A percentile compares a stretch with the other conserved stretches of the same genome.
Conservation (phyloP, 192 early-diverging fungal species). For the Podila clonocystis region DNA sequence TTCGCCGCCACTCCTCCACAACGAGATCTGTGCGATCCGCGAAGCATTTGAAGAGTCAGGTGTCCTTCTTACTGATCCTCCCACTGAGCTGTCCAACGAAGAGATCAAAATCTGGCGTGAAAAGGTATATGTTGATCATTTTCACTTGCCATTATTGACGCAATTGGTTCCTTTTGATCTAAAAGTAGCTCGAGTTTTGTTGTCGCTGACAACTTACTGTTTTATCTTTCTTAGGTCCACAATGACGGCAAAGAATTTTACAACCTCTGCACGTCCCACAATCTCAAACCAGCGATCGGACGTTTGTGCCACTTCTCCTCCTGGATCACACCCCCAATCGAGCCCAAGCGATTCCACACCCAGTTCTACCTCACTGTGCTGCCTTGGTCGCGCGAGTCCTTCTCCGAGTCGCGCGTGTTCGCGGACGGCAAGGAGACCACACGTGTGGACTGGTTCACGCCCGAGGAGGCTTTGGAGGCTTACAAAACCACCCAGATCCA, state of each 20-base stretch:
- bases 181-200: too few relatives aligned
- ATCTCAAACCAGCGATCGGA: constrained; percentile 55
- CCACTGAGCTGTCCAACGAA: constrained; percentile 13
- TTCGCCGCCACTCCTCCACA: constrained; percentile 48
- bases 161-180: too few relatives aligned
- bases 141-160: background rate
- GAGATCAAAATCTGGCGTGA: constrained; percentile 57
- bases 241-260: constrained; percentile 60
- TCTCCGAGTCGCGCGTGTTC: constrained; percentile 30
- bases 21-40: constrained; percentile 72
- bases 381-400: constrained; percentile 47
- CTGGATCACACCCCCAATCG: constrained; percentile 71
- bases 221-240: constrained; percentile 39
- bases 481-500: constrained; percentile 56
- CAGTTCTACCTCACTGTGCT: constrained; percentile 73
- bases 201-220: too few relatives aligned
- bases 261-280: constrained; percentile 54
- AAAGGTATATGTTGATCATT: constrained; percentile 11
- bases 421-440: constrained; percentile 72
- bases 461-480: constrained; percentile 64
- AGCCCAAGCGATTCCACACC: constrained; percentile 71
- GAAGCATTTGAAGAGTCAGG: constrained; percentile 90
- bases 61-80: constrained; percentile 63
- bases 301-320: constrained; percentile 68
- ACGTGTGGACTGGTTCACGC: constrained; percentile 72